Base-by-base conservation (phyloP, 116 monocot species). In the Zostera marina region DNA sequence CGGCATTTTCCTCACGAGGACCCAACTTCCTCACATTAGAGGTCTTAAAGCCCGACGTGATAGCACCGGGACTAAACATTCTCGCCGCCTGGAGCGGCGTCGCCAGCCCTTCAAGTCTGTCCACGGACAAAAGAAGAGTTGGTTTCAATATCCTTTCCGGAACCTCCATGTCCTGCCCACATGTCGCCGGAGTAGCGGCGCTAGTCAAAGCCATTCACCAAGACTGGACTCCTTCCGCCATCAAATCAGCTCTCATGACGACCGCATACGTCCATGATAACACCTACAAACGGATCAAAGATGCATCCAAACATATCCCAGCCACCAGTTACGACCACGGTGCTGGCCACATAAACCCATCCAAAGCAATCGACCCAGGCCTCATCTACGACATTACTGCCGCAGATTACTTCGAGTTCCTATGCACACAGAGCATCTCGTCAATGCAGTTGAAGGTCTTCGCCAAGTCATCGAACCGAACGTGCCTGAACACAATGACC, bases 151-250 rank as follows among this genome's bases (percentile, higher is more conserved):
- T 93, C 48, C 54, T 84, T 11, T 93, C 84, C 0, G 88, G 93
- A 16, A 93, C 93, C 1, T 93, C 93, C 56, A 93, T 93, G 93
- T 84, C 93, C 2, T 84, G 84, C 69, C 93, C 93, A 4, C 93
- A 93, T 22, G 79, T 93, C 9, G 81, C 72, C 7, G 93, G 93
- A 0, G 70, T 93, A 4, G 88, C 81, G 2, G 93, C 81, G 1
- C 59, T 92, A 38, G 11, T 93, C 44, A 93, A 87, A 63, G 77
- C 81, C 1, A 67, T 63, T 17, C 93, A 93, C 57, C 88, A 88
- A 1, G 77, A 81, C 5, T 93, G 93, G 93, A 81, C 75, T 53
- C 88, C 93, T 0, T 69, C 88, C 3, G 81, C 81, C 15, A 73
- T 93, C 22, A 87, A 87, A 26, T 87, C 88, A 0, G 87, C 93